Conservation (phyloP, 2,329 filamentous ascomycete species). For the Neonectria ditissima region DNA sequence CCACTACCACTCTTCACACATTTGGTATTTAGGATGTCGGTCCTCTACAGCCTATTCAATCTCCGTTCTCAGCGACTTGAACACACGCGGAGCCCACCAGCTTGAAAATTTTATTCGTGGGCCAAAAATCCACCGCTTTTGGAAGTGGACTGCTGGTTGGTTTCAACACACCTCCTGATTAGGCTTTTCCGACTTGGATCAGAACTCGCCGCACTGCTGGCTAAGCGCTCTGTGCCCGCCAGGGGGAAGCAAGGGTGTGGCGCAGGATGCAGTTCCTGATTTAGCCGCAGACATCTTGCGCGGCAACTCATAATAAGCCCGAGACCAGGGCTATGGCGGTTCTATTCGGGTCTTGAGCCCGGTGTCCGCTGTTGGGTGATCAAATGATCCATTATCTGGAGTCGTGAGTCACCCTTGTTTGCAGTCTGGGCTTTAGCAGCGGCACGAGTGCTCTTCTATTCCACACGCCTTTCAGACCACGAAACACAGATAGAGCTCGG, state of each 20-base stretch:
- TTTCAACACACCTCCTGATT: background rate
- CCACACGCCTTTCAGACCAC: background rate
- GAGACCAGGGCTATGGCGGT: slow-evolving; percentile 14
- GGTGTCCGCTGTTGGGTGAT: slow-evolving; percentile 16
- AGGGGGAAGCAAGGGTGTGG: slow-evolving; percentile 9
- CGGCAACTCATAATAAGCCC: slow-evolving; percentile 17
- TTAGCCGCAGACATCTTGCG: slow-evolving; percentile 15
- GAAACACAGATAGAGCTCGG: background rate
- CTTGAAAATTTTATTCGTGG: slow-evolving; percentile 6
- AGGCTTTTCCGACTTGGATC: slow-evolving; percentile 3
- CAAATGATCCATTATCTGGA: slow-evolving; percentile 20
- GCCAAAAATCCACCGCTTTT: background rate
- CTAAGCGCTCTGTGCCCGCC: slow-evolving; percentile 16
- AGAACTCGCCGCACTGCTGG: slow-evolving; percentile 1
- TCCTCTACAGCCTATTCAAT: background rate
- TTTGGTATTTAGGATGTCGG: background rate
- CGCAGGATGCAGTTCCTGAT: slow-evolving; percentile 9
- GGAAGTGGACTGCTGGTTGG: slow-evolving; percentile 5
- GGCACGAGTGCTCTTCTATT: background rate
- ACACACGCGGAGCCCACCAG: background rate
- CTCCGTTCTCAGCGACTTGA: background rate
- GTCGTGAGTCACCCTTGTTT: slow-evolving; percentile 7
- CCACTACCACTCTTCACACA: background rate
- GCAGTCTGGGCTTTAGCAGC: slow-evolving; percentile 3
- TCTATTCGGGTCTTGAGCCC: slow-evolving; percentile 21